Percentiles rank a stretch among this genome's conserved stretches.
Conservation (phyloP, 768 basidiomycete species). For the Mycena floridula region DNA sequence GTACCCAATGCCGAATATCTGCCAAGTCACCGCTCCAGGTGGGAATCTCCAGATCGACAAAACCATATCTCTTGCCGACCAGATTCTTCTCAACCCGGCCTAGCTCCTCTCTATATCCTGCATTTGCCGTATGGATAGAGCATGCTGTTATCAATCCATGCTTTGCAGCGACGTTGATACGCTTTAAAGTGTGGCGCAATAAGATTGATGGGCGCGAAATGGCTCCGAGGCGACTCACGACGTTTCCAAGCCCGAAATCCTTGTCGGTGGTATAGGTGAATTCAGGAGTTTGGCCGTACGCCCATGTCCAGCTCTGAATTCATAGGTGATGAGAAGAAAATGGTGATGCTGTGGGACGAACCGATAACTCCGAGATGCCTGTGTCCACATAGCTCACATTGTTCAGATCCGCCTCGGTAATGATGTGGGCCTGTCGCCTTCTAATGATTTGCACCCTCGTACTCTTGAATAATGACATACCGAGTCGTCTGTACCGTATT, state of each 20-base stretch:
- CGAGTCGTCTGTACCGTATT: no score
- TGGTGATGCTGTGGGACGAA: constrained; percentile 32
- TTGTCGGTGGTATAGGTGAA: constrained; percentile 59
- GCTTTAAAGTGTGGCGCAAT: constrained; percentile 22
- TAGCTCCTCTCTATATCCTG: no score
- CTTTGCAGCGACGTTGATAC: constrained; percentile 47
- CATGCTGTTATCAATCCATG: constrained; percentile 61
- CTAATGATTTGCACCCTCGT: no score
- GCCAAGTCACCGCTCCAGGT: no score
- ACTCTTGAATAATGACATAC: no score
- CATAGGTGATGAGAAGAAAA: neutral
- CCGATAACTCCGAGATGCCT: constrained; percentile 72
- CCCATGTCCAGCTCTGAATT: constrained; percentile 85
- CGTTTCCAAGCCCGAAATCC: constrained; percentile 46
- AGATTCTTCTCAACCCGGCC: constrained; percentile 12
- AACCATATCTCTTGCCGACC: neutral
- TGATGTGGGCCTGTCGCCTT: constrained; percentile 32
- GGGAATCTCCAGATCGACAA: no score
- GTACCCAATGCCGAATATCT: no score
- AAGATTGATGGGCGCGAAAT: neutral
- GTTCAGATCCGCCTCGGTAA: constrained; percentile 40
- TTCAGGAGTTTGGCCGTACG: constrained; percentile 89
- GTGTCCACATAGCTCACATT: constrained; percentile 54
- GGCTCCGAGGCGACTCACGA: constrained; percentile 27
- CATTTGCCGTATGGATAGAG: neutral